These are phyloP conservation scores for Termitomyces sp. DNA, from an alignment of 768 basidiomycete species.

Conservation along the genomic window DNA sequence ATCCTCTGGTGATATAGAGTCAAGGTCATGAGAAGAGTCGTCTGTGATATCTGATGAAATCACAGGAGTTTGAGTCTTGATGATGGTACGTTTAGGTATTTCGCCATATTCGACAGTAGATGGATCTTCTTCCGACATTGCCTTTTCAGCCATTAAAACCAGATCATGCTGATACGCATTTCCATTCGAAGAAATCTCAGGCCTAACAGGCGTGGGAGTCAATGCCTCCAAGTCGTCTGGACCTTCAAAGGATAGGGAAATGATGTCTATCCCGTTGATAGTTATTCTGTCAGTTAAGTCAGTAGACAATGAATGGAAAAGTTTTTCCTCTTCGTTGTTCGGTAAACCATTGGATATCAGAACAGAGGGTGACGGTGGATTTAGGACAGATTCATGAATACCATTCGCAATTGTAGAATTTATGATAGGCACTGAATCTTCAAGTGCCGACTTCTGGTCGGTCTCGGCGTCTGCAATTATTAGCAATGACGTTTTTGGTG, in stretches of 20 bases:
- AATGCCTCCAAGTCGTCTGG: background rate
- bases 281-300: background rate
- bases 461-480: too few relatives aligned
- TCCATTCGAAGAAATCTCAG: background rate
- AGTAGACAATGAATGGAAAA: background rate
- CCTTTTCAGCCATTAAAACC: background rate
- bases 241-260: background rate
- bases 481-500: background rate
- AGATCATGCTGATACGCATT: background rate
- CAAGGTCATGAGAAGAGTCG: background rate
- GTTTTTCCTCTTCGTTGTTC: background rate
- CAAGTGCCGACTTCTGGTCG: background rate
- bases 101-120: too few relatives aligned
- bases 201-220: background rate
- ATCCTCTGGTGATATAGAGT: background rate
- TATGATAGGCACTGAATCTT: background rate
- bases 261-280: background rate
- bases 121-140: background rate
- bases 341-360: background rate
- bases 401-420: background rate
- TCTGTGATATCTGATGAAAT: background rate
- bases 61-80: background rate
- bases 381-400: background rate
- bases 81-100: background rate
- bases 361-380: background rate